A percentile compares a stretch with the other conserved stretches of the same genome.
Conservation (phyloP, 805 yeast genomes). For the Ogataea thermomethanolica region DNA sequence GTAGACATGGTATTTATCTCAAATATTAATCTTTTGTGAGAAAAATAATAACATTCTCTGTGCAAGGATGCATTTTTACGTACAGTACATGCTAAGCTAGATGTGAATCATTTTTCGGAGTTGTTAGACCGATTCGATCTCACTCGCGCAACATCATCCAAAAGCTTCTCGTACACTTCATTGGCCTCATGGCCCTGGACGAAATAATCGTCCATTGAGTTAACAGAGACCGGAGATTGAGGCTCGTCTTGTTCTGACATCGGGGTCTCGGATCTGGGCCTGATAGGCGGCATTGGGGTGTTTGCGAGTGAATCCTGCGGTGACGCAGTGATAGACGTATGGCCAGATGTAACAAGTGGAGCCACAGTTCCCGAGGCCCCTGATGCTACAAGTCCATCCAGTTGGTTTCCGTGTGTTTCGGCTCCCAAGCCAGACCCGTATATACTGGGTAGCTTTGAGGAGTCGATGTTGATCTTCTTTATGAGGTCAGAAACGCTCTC, state of each 20-base stretch:
- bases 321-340: neutral
- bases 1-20: neutral
- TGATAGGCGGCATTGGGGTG: conserved; percentile 1
- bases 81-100: conserved; percentile 1
- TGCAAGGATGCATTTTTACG: conserved; percentile 2
- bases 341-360: neutral
- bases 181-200: conserved; percentile 45
- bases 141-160: conserved; percentile 64
- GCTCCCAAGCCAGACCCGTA: conserved; percentile 15
- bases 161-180: conserved; percentile 67
- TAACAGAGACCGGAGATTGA: conserved; percentile 25
- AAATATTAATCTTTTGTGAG: too few species aligned
- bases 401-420: neutral
- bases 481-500: conserved; percentile 66
- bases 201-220: conserved; percentile 20
- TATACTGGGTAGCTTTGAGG: conserved; percentile 27
- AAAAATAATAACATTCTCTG: neutral
- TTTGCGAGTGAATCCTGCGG: conserved; percentile 1
- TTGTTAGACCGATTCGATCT: conserved; percentile 43
- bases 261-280: conserved; percentile 2
- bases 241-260: conserved; percentile 13
- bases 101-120: conserved; percentile 13
- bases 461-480: conserved; percentile 55
- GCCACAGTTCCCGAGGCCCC: too few species aligned
- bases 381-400: neutral